A percentile compares a stretch with the other conserved stretches of the same genome.
Evolutionary conservation across 495 filamentous ascomycete species (phyloP).

Genomic region (Parathielavia appendiculata): DNA sequence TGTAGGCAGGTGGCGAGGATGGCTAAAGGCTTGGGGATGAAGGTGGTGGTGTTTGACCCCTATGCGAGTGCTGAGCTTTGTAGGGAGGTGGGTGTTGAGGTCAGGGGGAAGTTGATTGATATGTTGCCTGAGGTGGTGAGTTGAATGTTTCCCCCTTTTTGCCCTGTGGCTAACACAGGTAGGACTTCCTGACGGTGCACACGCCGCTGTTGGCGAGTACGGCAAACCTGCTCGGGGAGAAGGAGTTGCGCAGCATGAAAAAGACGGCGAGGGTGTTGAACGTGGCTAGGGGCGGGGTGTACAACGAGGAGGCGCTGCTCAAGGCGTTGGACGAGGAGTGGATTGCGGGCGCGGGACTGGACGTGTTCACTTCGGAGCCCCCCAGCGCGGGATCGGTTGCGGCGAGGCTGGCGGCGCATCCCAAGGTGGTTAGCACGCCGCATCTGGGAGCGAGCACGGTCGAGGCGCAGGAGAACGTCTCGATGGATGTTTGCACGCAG

Average conservation of each 20-base stretch:
- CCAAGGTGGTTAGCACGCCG: constrained; percentile 62
- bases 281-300: constrained; percentile 68
- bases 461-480: constrained; percentile 75
- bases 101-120: constrained; percentile 48
- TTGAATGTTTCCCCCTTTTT: background rate
- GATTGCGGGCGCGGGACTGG: constrained; percentile 66
- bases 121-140: constrained; percentile 48
- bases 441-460: constrained; percentile 68
- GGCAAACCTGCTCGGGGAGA: constrained; percentile 56
- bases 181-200: constrained; percentile 69
- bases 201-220: constrained; percentile 69
- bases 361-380: constrained; percentile 71
- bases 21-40: constrained; percentile 66
- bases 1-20: constrained; percentile 56
- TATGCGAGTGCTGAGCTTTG: constrained; percentile 61
- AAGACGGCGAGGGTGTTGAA: constrained; percentile 59
- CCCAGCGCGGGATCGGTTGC: constrained; percentile 44
- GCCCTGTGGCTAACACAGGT: background rate
- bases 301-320: constrained; percentile 65
- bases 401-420: constrained; percentile 53
- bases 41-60: constrained; percentile 59
- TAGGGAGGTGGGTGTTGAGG: constrained; percentile 50
- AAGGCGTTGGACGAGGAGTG: constrained; percentile 60
- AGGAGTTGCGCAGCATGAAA: constrained; percentile 65
- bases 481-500: constrained; percentile 67